Percentiles rank a stretch among this genome's conserved stretches.
Evolutionary conservation across 352 stramenopile species (phyloP).

Genomic region (Phytophthora chlamydospora): DNA sequence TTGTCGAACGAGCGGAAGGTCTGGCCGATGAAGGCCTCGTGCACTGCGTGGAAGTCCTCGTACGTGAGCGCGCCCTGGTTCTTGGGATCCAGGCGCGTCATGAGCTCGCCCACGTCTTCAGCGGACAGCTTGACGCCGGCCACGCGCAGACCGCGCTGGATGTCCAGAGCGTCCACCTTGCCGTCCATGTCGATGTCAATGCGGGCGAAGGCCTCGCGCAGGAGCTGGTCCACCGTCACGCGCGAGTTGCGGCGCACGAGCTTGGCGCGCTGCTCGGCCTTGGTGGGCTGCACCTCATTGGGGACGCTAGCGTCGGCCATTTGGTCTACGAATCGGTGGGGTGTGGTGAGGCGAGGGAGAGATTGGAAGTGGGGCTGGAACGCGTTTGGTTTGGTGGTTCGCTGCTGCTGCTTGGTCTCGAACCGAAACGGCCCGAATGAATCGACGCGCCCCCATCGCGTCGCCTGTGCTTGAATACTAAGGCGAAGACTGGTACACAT

Average conservation of each 20-base stretch:
- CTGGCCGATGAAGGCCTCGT: constrained; percentile 78
- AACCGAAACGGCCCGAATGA: constrained; percentile 21
- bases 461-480: constrained; percentile 31
- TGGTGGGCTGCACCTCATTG: constrained; percentile 1
- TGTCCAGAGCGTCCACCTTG: constrained; percentile 73
- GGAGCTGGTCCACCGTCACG: constrained; percentile 74
- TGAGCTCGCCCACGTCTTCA: constrained; percentile 63
- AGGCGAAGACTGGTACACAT: constrained; percentile 7
- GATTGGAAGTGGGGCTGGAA: constrained; percentile 22
- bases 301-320: constrained; percentile 22
- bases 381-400: constrained; percentile 20
- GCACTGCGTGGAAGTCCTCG: constrained; percentile 75
- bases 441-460: constrained; percentile 18
- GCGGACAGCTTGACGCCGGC: constrained; percentile 68
- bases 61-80: constrained; percentile 78
- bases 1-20: constrained; percentile 78
- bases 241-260: constrained; percentile 83
- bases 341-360: constrained; percentile 6
- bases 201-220: constrained; percentile 77
- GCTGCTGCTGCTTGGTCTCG: constrained; percentile 22
- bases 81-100: constrained; percentile 69
- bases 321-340: background rate
- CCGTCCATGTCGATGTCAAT: constrained; percentile 76
- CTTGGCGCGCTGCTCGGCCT: constrained; percentile 32
- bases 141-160: constrained; percentile 68